phyloP scores from a whole-genome alignment of 2,329 filamentous ascomycete genomes.

The Aspergillus arachidicola region DNA sequence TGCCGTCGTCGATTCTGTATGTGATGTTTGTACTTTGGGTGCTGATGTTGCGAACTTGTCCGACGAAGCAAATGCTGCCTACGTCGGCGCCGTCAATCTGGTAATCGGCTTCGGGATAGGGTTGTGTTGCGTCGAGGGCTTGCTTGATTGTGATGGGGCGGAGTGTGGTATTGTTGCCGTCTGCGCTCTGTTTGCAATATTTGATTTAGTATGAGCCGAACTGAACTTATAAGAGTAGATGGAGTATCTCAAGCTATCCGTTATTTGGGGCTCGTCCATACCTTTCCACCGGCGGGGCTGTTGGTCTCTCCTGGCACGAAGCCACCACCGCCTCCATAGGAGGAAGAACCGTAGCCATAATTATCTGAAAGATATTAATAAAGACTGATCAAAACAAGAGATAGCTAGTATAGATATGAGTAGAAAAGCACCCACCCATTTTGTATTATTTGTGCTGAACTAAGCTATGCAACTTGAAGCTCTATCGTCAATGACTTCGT shows the following conservation, averaged over 20 bases:
- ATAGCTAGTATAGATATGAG: no score
- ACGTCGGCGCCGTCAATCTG: conserved; percentile 77
- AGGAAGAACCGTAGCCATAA: conserved; percentile 55
- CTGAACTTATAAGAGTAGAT: not conserved
- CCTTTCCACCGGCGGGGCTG: conserved; percentile 50
- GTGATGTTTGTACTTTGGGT: conserved; percentile 89
- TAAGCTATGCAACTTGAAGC: not conserved
- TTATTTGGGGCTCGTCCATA: conserved; percentile 18
- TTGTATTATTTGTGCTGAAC: not conserved
- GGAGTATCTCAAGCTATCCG: not conserved
- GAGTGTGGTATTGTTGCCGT: conserved; percentile 76
- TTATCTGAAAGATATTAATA: conserved; percentile 31
- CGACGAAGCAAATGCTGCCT: conserved; percentile 80
- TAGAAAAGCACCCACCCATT: not conserved
- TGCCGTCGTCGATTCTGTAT: conserved; percentile 93
- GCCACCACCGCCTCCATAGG: conserved; percentile 60
- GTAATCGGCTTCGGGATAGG: conserved; percentile 75
- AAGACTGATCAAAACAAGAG: not conserved
- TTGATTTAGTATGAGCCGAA: not conserved
- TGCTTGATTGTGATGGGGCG: conserved; percentile 96
- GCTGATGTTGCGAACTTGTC: conserved; percentile 84
- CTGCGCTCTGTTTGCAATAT: conserved; percentile 35
- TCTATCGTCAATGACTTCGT: not conserved
- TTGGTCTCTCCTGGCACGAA: conserved; percentile 59
- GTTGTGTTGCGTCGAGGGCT: conserved; percentile 77